Base-by-base conservation (phyloP, 2,329 filamentous ascomycete species). In the Mollisiaceae sp. region DNA sequence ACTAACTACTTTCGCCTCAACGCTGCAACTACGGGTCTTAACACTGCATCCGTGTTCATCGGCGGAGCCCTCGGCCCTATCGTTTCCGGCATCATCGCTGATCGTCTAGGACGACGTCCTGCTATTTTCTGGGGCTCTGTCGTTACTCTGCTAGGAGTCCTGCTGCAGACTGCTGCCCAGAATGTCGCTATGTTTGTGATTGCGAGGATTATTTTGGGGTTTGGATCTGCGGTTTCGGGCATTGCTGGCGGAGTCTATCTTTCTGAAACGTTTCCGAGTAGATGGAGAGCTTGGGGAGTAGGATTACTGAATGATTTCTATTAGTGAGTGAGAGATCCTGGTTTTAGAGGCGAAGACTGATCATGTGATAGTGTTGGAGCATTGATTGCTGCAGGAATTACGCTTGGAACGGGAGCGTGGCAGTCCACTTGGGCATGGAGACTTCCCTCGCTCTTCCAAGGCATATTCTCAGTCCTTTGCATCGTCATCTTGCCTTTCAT, bases 1-100 rank as follows among this genome's bases (percentile, higher is more conserved):
- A 81, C 79, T 0, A 78, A 85, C 47, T 87, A 87, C 72, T 87
- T 88, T 75, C 69, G 79, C 6, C 80, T 87, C 11, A 86, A 76
- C 18, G 75, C 82, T 0, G 80, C 82, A 0, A 86, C 84, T 0
- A 82, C 79, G 0, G 83, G 82, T 3, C 77, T 88, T 8, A 85
- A 86, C 67, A 87, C 83, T 3, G 81, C 84, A 0, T 82, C 83
- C 1, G 79, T 83, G 14, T 86, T 82, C 72, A 82, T 87, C 57
- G 85, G 85, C 15, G 79, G 80, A 38, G 77, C 79, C 36, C 60
- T 86, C 6, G 81, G 79, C 14, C 78, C 78, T 0, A 70, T 84
- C 12, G 69, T 80, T 32, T 78, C 77, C 3, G 81, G 67, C 0
- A 55, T 61, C 24, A 63, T 81, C 5, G 77, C 77, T 20, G 81